Conservation (phyloP, 2,329 filamentous ascomycete genomes). For the Fusarium bactridioides region DNA sequence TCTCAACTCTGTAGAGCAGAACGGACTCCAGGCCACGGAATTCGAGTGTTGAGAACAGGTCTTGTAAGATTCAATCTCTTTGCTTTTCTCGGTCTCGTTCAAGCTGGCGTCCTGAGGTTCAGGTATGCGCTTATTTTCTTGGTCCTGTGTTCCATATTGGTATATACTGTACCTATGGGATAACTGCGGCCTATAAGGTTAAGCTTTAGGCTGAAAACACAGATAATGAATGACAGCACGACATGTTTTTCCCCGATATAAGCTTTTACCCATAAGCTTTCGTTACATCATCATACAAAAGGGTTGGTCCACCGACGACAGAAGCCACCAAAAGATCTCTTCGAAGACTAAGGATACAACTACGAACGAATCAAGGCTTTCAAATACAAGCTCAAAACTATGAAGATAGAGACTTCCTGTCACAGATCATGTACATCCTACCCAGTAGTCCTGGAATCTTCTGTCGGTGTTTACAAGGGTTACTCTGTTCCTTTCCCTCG, state of each 20-base stretch:
- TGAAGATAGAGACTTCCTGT: accelerated
- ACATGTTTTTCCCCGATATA: accelerated
- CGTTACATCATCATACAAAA: not conserved
- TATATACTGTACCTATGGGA: not conserved
- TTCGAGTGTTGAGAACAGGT: not conserved
- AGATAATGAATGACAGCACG: too few species aligned
- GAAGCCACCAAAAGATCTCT: not conserved
- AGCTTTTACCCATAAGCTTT: too few species aligned
- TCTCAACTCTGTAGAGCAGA: not conserved
- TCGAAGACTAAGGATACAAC: not conserved
- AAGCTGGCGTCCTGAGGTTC: not conserved
- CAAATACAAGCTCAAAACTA: not conserved
- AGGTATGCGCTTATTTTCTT: not conserved
- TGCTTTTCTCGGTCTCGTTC: not conserved
- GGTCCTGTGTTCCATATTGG: not conserved
- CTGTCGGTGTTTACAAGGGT: not conserved
- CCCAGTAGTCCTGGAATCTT: not conserved
- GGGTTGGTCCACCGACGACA: too few species aligned
- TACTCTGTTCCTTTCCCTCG: too few species aligned
- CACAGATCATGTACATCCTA: not conserved
- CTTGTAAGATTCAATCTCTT: not conserved
- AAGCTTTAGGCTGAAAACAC: too few species aligned
- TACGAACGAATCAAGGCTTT: not conserved
- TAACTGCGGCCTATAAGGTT: too few species aligned
- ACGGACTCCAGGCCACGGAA: not conserved